phyloP scores from a whole-genome alignment of 306 rosid species.

The Prunus mira region DNA sequence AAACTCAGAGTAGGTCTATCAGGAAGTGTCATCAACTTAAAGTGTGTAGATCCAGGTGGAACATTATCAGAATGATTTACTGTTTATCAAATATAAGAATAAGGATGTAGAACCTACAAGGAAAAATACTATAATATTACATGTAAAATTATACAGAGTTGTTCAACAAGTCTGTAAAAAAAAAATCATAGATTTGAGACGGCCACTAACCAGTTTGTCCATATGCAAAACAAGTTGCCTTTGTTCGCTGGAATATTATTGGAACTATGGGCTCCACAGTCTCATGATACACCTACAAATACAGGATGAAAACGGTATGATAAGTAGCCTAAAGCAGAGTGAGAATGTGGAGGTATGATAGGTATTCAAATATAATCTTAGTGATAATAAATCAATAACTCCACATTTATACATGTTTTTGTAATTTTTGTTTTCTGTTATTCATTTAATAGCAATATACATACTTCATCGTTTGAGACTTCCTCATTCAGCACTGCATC shows the following conservation, averaged over 20 bases:
- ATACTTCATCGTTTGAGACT: slow-evolving; percentile 93
- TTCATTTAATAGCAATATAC: slow-evolving; percentile 22
- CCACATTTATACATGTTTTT: background rate
- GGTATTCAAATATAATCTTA: background rate
- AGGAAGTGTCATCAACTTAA: background rate
- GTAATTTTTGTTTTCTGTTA: background rate
- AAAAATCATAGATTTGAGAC: slow-evolving; percentile 22
- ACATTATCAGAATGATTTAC: background rate
- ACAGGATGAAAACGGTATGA: slow-evolving; percentile 9
- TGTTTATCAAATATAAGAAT: background rate
- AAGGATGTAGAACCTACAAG: background rate
- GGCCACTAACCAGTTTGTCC: slow-evolving; percentile 88
- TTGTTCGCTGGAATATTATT: slow-evolving; percentile 91
- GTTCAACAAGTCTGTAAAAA: slow-evolving; percentile 9
- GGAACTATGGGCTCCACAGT: slow-evolving; percentile 99
- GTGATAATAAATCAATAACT: background rate
- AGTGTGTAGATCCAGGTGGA: background rate
- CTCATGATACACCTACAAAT: slow-evolving; percentile 78
- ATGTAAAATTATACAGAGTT: slow-evolving; percentile 2
- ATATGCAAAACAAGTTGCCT: slow-evolving; percentile 98
- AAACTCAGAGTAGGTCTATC: background rate
- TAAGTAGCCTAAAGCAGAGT: background rate
- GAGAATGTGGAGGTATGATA: background rate
- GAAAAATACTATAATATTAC: background rate
- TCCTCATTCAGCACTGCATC: slow-evolving; percentile 98